Evolutionary conservation across 352 stramenopile species (phyloP), one percentile per base, ranked within the genome.

Genomic region (Pilasporangium apinafurcum): DNA sequence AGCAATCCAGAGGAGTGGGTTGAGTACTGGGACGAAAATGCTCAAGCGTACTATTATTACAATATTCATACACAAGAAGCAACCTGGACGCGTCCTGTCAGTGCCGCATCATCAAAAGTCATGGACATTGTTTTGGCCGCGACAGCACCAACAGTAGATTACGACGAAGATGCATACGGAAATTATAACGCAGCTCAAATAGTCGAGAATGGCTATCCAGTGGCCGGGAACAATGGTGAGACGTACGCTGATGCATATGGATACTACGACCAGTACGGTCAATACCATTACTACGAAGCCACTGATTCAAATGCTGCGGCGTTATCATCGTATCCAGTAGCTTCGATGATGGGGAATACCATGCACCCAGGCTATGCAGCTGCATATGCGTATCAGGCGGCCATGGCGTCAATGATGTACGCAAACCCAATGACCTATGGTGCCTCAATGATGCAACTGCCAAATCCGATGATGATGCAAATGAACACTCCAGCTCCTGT

Each of bases 1-100:
- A 53, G 39, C 22, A 45, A 55, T 32, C 48, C 29, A 22, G 10
- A 20, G 40, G 77, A 94, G 34, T 95, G 84, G 84, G 77, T 92
- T 48, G 80, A 95, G 48, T 94, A 93, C 54, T 94, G 82, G 84
- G 84, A 95, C 53, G 84, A 95, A 28, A 94, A 81, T 36, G 80
- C 80, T 2, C 80, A 91, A 28, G 81, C 84, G 14, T 92, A 72
- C 29, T 95, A 95, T 48, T 95, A 84, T 52, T 95, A 88, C 70
- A 94, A 93, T 48, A 86, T 83, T 24, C 68, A 70, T 6, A 95
- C 84, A 1, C 82, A 95, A 39, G 83, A 94, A 54, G 83, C 81
- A 35, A 91, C 71, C 44, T 95, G 83, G 83, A 92, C 78, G 43
- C 68, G 77, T 3, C 77, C 77, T 6, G 51, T 74, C 7, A 66